These are phyloP conservation scores for Arthrobotrys entomopaga DNA, from an alignment of 2,329 filamentous ascomycete genomes.

Conservation along the genomic window DNA sequence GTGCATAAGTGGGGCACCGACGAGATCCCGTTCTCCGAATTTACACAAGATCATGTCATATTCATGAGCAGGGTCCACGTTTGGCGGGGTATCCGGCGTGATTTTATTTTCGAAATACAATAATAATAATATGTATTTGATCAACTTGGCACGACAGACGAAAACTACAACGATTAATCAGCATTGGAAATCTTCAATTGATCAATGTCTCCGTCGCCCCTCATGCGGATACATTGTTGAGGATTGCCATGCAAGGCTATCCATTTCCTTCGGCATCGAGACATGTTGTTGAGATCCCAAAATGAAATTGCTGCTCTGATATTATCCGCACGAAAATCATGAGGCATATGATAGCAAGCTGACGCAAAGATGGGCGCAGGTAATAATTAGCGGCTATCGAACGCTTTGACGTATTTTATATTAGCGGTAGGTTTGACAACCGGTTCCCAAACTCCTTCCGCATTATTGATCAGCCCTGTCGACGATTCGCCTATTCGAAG, in stretches of 20 bases:
- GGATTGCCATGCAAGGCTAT: conserved; percentile 21
- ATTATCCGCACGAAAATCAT: conserved; percentile 33
- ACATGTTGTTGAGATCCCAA: conserved; percentile 13
- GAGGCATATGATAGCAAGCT: conserved; percentile 51
- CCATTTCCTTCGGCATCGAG: conserved; percentile 16
- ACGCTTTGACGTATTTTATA: conserved; percentile 32
- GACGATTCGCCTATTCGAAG: conserved; percentile 1
- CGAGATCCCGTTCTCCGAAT: conserved; percentile 41
- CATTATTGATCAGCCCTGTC: conserved; percentile 34
- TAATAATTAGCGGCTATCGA: conserved; percentile 19
- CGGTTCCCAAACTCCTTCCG: conserved; percentile 45
- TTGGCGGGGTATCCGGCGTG: conserved; percentile 38
- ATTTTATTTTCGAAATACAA: background rate
- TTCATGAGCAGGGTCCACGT: conserved; percentile 35
- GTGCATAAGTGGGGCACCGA: conserved; percentile 41
- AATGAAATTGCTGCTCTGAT: conserved; percentile 7
- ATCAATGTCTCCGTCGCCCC: conserved; percentile 37
- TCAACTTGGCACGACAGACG: no score
- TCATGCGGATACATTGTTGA: conserved; percentile 17
- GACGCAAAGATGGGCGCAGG: conserved; percentile 37
- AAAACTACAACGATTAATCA: conserved; percentile 4
- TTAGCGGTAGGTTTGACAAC: conserved; percentile 27
- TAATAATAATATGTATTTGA: no score
- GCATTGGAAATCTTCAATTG: conserved; percentile 18
- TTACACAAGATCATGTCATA: conserved; percentile 50